Evolutionary conservation across 306 rosid species (phyloP).

Genomic region (Cucurbita maxima): DNA sequence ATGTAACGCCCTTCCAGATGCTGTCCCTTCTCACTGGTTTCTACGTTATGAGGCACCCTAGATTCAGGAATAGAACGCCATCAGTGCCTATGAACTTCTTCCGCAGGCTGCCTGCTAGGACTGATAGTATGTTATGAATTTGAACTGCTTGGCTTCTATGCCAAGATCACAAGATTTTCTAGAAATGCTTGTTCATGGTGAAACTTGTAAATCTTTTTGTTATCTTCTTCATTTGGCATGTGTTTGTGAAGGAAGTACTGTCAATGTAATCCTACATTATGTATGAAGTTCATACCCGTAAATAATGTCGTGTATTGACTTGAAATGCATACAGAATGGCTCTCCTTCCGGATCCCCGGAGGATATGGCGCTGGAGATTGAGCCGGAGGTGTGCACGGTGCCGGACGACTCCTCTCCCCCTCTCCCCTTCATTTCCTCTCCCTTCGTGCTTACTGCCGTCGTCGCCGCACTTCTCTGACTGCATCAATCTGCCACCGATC

Average conservation of each 20-base stretch:
- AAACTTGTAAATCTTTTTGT: background rate
- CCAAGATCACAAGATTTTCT: background rate
- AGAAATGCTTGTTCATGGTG: background rate
- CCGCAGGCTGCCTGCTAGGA: conserved; percentile 72
- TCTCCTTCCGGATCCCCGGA: no score
- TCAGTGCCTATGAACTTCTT: conserved; percentile 55
- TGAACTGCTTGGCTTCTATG: background rate
- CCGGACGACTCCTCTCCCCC: no score
- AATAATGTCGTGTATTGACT: no score
- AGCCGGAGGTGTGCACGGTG: no score
- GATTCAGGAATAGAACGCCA: conserved; percentile 54
- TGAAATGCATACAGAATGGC: no score
- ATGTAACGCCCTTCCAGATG: conserved; percentile 51
- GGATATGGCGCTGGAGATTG: no score
- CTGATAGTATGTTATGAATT: conserved; percentile 57
- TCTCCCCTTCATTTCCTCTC: no score
- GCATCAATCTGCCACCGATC: no score
- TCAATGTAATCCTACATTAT: background rate
- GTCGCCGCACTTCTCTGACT: no score
- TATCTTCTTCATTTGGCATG: background rate
- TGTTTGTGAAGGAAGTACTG: background rate
- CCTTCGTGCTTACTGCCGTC: no score
- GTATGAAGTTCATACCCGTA: background rate
- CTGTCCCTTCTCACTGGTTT: conserved; percentile 36
- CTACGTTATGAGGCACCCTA: conserved; percentile 86